A percentile compares a stretch with the other conserved stretches of the same genome.
Conservation (phyloP, 768 basidiomycete species). For the Lactarius vividus region DNA sequence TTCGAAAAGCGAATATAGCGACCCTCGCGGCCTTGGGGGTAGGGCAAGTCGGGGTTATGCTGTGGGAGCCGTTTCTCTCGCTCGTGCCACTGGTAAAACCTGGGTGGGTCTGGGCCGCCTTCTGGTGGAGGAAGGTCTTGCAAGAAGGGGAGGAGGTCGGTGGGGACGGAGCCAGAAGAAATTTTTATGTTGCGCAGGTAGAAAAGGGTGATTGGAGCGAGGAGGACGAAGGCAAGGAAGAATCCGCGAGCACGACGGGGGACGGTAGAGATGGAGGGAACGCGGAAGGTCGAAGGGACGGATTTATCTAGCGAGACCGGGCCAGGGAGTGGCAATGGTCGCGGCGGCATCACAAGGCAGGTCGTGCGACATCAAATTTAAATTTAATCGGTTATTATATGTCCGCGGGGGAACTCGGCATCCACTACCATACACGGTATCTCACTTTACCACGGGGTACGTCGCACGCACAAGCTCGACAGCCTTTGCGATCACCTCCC, state of each 20-base stretch:
- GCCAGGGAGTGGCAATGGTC: background rate
- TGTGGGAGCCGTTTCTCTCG: constrained; percentile 21
- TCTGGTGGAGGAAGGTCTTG: constrained; percentile 9
- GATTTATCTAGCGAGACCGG: background rate
- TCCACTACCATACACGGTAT: background rate
- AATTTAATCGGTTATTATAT: too few species aligned
- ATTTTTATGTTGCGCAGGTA: background rate
- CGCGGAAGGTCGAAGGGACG: background rate
- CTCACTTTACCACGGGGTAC: background rate
- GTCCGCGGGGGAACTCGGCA: too few species aligned
- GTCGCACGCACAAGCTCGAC: constrained; percentile 14
- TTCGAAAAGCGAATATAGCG: constrained; percentile 25
- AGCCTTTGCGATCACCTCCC: constrained; percentile 18
- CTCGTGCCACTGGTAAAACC: constrained; percentile 17
- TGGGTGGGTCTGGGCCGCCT: constrained; percentile 4
- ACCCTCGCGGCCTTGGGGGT: constrained; percentile 24
- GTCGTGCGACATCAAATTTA: too few species aligned
- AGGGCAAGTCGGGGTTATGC: constrained; percentile 14
- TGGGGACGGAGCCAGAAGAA: too few species aligned
- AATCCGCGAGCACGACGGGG: background rate
- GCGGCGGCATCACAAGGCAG: too few species aligned
- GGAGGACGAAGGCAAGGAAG: background rate
- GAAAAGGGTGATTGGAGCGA: background rate
- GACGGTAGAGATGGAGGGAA: background rate
- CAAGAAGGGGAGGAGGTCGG: background rate